Evolutionary conservation across 2,329 filamentous ascomycete genomes (phyloP), one percentile per base, ranked within the genome.

Genomic region (Pyricularia pennisetigena): DNA sequence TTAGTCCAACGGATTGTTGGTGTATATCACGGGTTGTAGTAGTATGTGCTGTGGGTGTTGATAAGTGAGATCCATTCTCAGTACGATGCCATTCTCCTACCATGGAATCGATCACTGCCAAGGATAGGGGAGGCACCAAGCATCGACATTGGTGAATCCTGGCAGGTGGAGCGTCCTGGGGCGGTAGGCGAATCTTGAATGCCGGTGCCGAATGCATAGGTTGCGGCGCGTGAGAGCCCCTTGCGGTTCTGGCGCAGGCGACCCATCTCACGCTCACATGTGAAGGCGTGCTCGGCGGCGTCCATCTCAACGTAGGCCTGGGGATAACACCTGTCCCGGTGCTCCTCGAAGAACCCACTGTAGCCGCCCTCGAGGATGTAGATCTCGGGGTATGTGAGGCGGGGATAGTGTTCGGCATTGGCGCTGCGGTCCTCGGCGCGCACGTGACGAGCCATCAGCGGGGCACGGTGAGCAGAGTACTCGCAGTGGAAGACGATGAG

Each of bases 281-380:
- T 95, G 74, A 89, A 89, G 74, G 93, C 91, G 79, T 99, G 94
- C 77, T 94, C 92, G 76, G 94, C 91, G 72, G 91, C 92, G 72
- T 89, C 91, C 95, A 99, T 99, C 79, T 95, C 93, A 69, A 99
- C 92, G 76, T 99, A 99, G 76, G 94, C 93, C 74, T 97, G 94
- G 26, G 95, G 95, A 74, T 89, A 95, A 83, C 95, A 99, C 70
- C 94, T 88, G 64, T 85, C 81, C 67, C 89, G 88, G 77, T 97
- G 88, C 71, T 92, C 84, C 28, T 86, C 82, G 78, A 94, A 99
- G 83, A 99, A 99, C 30, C 88, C 88, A 78, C 93, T 97, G 82
- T 99, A 99, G 62, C 95, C 95, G 70, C 95, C 95, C 72, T 98
- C 93, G 59, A 99, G 84, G 74, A 99, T 97, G 79, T 99, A 99